Base-by-base conservation (phyloP, 2,329 filamentous ascomycete genomes). In the Fusarium pilosicola region DNA sequence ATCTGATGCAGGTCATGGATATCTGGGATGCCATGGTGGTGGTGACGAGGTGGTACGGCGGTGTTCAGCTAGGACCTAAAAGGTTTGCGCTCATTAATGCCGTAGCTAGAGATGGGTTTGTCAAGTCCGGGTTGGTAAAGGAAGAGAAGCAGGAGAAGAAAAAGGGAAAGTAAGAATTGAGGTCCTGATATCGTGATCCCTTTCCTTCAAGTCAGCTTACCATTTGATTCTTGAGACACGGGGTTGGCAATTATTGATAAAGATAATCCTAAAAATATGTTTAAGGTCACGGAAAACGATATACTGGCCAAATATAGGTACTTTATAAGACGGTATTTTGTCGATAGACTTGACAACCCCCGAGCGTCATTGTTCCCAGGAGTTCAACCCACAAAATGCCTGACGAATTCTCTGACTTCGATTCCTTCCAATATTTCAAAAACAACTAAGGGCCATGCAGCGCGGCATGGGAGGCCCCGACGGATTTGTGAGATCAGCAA, bases 11-110 rank as follows among this genome's bases (percentile, higher is more conserved):
- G 85, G 84, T 97, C 70, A 98, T 98, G 94, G 94, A 95, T 79
- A 87, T 97, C 17, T 98, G 95, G 95, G 90, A 97, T 81, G 92
- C 93, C 22, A 92, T 98, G 85, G 94, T 99, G 0, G 92, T 99
- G 7, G 96, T 99, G 34, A 95, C 94, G 44, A 86, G 96, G 71
- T 99, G 96, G 96, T 99, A 97, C 82, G 96, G 96, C 8, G 96
- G 96, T 3, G 89, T 97, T 65, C 92, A 95, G 77, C 84, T 99
- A 51, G 96, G 96, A 0, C 95, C 96, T 56, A 92, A 95, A 81
- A 87, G 96, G 73, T 99, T 99, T 80, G 90, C 94, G 18, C 86
- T 97, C 62, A 98, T 99, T 80, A 98, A 98, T 80, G 88, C 89
- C 62, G 93, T 91, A 14, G 95, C 95, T 13, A 89, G 95, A 78